Evolutionary conservation across 495 filamentous ascomycete species (phyloP).

Genomic region (Penicillium cosmopolitanum): DNA sequence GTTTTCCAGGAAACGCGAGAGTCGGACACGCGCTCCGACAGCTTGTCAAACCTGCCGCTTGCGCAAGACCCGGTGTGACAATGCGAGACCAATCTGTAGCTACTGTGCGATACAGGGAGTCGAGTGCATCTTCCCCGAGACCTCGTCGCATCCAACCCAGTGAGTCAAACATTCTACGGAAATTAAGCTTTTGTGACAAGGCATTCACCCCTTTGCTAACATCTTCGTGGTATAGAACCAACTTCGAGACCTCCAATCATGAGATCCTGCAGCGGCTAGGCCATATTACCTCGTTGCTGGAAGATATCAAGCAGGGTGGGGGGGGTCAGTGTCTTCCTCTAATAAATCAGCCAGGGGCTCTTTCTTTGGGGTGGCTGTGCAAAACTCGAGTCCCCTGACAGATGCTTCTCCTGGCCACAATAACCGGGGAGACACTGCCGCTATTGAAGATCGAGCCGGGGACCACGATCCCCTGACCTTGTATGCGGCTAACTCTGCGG

Average conservation of each 20-base stretch:
- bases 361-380: slow-evolving; percentile 22
- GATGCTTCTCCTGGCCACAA: slow-evolving; percentile 20
- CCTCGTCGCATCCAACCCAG: slow-evolving; percentile 26
- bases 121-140: slow-evolving; percentile 33
- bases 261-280: slow-evolving; percentile 29
- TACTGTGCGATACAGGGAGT: slow-evolving; percentile 31
- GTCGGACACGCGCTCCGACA: slow-evolving; percentile 33
- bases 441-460: slow-evolving; percentile 20
- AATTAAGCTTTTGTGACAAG: background rate
- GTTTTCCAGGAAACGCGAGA: slow-evolving; percentile 28
- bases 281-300: slow-evolving; percentile 29
- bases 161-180: slow-evolving; percentile 20
- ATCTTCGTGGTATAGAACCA: slow-evolving; percentile 15
- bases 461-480: slow-evolving; percentile 29
- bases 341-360: slow-evolving; percentile 23
- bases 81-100: slow-evolving; percentile 32
- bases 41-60: slow-evolving; percentile 35
- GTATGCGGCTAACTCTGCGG: slow-evolving; percentile 30
- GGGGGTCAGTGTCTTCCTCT: slow-evolving; percentile 19
- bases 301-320: slow-evolving; percentile 29
- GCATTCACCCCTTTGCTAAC: background rate
- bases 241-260: slow-evolving; percentile 25
- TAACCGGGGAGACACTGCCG: slow-evolving; percentile 10
- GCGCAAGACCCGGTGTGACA: slow-evolving; percentile 38
- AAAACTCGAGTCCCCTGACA: slow-evolving; percentile 20